Evolutionary conservation across 768 basidiomycete species (phyloP), one percentile per base, ranked within the genome.

Genomic region (Mycena filopes): DNA sequence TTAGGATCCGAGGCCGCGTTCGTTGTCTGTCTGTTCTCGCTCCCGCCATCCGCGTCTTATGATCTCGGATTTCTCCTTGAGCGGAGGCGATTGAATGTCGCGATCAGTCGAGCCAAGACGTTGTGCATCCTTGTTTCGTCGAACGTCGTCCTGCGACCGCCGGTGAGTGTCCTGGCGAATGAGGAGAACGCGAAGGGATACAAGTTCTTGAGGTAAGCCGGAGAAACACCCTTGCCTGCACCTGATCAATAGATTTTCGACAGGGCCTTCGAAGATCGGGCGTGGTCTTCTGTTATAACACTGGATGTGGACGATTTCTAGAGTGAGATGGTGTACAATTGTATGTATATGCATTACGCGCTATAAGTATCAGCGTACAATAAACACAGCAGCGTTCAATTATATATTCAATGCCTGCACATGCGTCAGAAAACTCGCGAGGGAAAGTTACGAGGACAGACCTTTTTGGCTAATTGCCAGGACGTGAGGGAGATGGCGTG

Each of bases 1-100:
- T 13, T n/a, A 85, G 85, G 84, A 55, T 84, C 84, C 3, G 85
- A 86, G 66, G 85, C 85, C 2, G 76, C 81, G 1, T 84, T 86
- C 54, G 85, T 86, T 10, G 83, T 86, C 36, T 86, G 84, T 57
- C 71, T 85, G 18, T 84, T 86, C 71, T 83, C 84, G 13, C 67
- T 84, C 20, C 82, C 84, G 25, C 78, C 76, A 33, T 71, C 76
- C 1, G 73, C 78, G 28, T 69, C 74, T 2, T 64, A 76, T 3
- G 81, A 83, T 62, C 74, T 84, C 6, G 73, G 72, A 1, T 86
- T 85, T 65, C 70, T 86, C 10, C 73, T 86, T 15, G 82, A 84
- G 58, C 78, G 84, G 18, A 75, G 85, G 48, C 72, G 85, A 9
- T 70, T 86, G 25, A 86, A 86, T 65, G 85, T 86, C 0, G 84